Percentiles rank a stretch among this genome's conserved stretches.
These are phyloP conservation scores for Helotiales sp. DNA, from an alignment of 2,329 filamentous ascomycete species.

Conservation along the genomic window DNA sequence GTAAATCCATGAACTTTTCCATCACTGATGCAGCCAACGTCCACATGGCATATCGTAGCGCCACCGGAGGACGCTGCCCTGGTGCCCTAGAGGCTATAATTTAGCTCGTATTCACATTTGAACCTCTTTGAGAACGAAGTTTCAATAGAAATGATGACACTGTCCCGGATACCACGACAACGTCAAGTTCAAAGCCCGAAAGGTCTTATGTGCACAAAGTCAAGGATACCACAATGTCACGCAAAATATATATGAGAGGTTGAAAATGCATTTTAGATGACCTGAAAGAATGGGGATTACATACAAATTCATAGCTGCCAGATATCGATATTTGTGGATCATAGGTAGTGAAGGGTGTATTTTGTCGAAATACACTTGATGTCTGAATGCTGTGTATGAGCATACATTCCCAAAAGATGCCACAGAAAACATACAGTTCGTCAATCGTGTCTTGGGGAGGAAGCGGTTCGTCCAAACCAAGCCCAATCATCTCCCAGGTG, in stretches of 20 bases:
- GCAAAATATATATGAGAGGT: background rate
- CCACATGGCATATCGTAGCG: constrained; percentile 94
- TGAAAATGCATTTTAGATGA: background rate
- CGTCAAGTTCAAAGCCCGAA: too few species aligned
- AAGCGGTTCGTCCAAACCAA: constrained; percentile 69
- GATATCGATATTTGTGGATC: constrained; percentile 84
- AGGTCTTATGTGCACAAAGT: background rate
- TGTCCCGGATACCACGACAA: too few species aligned
- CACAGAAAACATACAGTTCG: constrained; percentile 60
- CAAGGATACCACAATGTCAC: background rate
- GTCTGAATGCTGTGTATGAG: constrained; percentile 44
- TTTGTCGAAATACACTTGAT: constrained; percentile 88
- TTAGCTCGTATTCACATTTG: constrained; percentile 8
- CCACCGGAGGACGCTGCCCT: constrained; percentile 80
- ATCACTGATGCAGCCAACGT: constrained; percentile 82
- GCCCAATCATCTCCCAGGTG: constrained; percentile 78
- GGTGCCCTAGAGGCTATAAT: constrained; percentile 55
- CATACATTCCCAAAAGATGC: constrained; percentile 1
- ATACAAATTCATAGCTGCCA: constrained; percentile 82
- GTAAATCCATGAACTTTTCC: constrained; percentile 77
- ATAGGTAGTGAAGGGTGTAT: constrained; percentile 83
- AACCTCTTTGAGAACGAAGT: background rate
- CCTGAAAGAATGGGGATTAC: constrained; percentile 25
- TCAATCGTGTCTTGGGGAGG: constrained; percentile 71
- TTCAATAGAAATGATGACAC: background rate